Conservation (phyloP, 768 basidiomycete species). For the Coprinopsis sp. region DNA sequence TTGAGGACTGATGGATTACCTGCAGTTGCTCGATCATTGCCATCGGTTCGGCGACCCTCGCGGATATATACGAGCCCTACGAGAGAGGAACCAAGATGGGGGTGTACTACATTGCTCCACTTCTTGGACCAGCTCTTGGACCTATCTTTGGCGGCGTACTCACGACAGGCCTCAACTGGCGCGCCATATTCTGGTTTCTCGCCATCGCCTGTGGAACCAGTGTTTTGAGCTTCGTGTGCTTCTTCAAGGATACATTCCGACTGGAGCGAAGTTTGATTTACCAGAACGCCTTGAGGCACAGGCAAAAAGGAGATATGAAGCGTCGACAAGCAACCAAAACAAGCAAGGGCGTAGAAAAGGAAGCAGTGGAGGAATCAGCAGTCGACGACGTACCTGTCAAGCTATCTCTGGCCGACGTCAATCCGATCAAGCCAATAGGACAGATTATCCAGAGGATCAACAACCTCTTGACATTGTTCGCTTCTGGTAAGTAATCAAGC, state of each 20-base stretch:
- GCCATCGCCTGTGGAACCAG: conserved; percentile 54
- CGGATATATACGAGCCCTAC: conserved; percentile 70
- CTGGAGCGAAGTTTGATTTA: conserved; percentile 78
- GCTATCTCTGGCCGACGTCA: conserved; percentile 66
- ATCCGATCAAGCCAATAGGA: conserved; percentile 62
- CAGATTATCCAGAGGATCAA: conserved; percentile 56
- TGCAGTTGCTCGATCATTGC: conserved; percentile 59
- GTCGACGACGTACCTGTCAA: conserved; percentile 29
- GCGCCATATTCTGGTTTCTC: conserved; percentile 81
- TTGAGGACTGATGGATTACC: background rate
- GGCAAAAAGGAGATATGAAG: conserved; percentile 10
- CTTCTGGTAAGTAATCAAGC: conserved; percentile 48
- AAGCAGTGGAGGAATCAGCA: conserved; percentile 16
- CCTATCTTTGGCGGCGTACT: conserved; percentile 69
- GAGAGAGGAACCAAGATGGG: conserved; percentile 78
- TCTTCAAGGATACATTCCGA: conserved; percentile 83
- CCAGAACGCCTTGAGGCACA: conserved; percentile 55
- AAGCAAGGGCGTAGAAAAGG: conserved; percentile 2
- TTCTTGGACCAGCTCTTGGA: conserved; percentile 68
- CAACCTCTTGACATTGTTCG: conserved; percentile 60
- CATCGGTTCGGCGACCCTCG: conserved; percentile 73
- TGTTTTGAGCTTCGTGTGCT: conserved; percentile 51
- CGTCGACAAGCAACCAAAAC: background rate
- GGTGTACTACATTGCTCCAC: conserved; percentile 73
- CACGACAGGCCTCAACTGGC: conserved; percentile 69